Percentiles rank a stretch among this genome's conserved stretches.
phyloP scores from a whole-genome alignment of 2,329 filamentous ascomycete genomes.

The Pseudogymnoascus sp. region DNA sequence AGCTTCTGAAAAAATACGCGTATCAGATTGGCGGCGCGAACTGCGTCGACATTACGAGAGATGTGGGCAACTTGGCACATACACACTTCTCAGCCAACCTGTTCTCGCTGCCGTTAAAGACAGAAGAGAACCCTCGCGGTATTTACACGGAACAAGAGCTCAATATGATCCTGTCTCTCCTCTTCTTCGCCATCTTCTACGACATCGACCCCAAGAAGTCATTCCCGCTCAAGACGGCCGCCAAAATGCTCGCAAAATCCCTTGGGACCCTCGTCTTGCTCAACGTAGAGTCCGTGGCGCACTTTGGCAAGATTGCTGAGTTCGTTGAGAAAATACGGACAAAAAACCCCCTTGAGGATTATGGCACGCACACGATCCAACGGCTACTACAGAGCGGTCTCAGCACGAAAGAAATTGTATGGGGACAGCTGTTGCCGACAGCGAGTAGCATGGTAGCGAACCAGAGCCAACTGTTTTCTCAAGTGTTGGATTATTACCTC shows the following conservation, averaged over 20 bases:
- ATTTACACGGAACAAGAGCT: constrained; percentile 50
- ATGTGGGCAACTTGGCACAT: constrained; percentile 47
- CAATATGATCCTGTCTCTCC: constrained; percentile 53
- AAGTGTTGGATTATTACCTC: constrained; percentile 67
- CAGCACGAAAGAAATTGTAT: constrained; percentile 55
- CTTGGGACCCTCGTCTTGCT: constrained; percentile 56
- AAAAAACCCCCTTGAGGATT: constrained; percentile 50
- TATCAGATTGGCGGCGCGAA: constrained; percentile 46
- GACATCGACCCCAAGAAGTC: constrained; percentile 56
- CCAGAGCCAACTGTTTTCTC: constrained; percentile 64
- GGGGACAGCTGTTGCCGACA: constrained; percentile 41
- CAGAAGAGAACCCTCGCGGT: constrained; percentile 40
- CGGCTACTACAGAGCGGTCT: constrained; percentile 57
- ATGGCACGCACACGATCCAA: constrained; percentile 59
- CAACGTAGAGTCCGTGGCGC: constrained; percentile 52
- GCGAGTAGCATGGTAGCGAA: constrained; percentile 61
- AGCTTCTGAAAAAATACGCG: constrained; percentile 57
- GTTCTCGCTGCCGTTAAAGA: constrained; percentile 49
- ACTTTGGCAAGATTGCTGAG: constrained; percentile 48
- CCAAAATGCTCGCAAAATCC: constrained; percentile 48
- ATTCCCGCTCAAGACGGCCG: constrained; percentile 55
- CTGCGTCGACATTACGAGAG: constrained; percentile 59
- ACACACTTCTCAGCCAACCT: constrained; percentile 48
- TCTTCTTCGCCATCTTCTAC: constrained; percentile 60
- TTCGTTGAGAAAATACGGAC: constrained; percentile 38